Evolutionary conservation across 129 eudicot genomes (phyloP).

Genomic region (carrot (Daucus carota)): DH1_v3.0 NC_030388.2:27234001-27234500

Average conservation of each 20-base stretch:
- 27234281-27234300: conserved; percentile 50
- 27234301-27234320: conserved; percentile 42
- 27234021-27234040: background rate
- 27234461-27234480: conserved; percentile 21
- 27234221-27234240: conserved; percentile 95
- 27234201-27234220: conserved; percentile 38
- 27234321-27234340: conserved; percentile 82
- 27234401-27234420: conserved; percentile 45
- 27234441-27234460: conserved; percentile 39
- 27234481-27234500: conserved; percentile 17
- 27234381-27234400: conserved; percentile 49
- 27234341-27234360: conserved; percentile 84
- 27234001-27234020: background rate
- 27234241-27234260: conserved; percentile 91
- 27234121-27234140: background rate
- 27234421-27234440: conserved; percentile 80
- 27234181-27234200: background rate
- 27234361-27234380: conserved; percentile 71
- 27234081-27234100: background rate
- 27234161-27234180: background rate
- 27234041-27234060: background rate
- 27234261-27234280: conserved; percentile 93
- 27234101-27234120: background rate
- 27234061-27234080: background rate
- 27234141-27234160: background rate